Conservation (phyloP, 768 basidiomycete species). For the Xerocomus brunneocitrinus region DNA sequence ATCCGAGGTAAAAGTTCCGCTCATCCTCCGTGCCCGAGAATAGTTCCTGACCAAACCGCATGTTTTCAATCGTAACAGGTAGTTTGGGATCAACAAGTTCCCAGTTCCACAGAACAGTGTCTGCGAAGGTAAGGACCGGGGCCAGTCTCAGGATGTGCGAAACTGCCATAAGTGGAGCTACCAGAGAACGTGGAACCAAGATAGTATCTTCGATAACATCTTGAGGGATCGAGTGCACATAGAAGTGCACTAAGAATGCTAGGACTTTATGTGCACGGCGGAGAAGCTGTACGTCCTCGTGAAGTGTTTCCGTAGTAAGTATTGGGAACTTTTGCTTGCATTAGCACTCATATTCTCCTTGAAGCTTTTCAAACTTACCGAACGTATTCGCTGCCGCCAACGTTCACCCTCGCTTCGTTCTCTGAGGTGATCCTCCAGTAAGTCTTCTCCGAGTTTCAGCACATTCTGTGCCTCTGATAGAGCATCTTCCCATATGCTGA, state of each 20-base stretch:
- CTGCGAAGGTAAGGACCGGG: constrained; percentile 92
- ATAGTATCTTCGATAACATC: constrained; percentile 36
- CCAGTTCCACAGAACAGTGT: constrained; percentile 95
- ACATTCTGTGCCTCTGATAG: constrained; percentile 49
- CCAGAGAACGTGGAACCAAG: constrained; percentile 69
- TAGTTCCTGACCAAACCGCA: constrained; percentile 55
- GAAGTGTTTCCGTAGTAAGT: constrained; percentile 52
- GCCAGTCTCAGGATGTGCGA: constrained; percentile 80
- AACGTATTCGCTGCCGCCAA: constrained; percentile 63
- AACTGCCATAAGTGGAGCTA: constrained; percentile 72
- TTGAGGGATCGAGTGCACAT: constrained; percentile 72
- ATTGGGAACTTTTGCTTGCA: constrained; percentile 58
- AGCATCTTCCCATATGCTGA: constrained; percentile 67
- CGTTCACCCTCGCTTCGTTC: constrained; percentile 53
- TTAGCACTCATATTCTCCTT: constrained; percentile 10
- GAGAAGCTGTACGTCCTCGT: constrained; percentile 52
- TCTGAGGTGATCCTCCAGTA: constrained; percentile 40
- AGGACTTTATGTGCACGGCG: constrained; percentile 88
- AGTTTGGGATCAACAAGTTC: constrained; percentile 51
- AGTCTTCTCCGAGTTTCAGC: constrained; percentile 56
- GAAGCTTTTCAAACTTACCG: constrained; percentile 43
- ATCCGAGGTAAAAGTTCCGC: constrained; percentile 78
- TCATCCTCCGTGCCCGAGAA: constrained; percentile 90
- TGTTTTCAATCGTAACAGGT: constrained; percentile 67
- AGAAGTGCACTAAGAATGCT: constrained; percentile 86